Conservation (phyloP, 345 rosid genomes). For the Psidium friedrichsthalianum region DNA sequence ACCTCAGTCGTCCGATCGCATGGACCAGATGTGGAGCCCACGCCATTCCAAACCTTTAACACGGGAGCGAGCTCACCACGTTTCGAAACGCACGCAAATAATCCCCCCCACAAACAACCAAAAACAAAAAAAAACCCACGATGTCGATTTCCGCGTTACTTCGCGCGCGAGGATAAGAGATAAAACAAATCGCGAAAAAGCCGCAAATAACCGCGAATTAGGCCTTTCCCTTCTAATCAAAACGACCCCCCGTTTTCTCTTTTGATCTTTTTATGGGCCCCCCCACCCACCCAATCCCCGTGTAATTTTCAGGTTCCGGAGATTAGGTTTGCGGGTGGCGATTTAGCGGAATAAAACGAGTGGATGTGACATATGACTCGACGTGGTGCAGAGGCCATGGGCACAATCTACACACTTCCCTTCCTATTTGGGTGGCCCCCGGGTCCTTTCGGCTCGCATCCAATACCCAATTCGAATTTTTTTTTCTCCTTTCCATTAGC, state of each 20-base stretch:
- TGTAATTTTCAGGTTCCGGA: background rate
- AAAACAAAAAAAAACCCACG: too few relatives aligned
- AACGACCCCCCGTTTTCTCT: background rate
- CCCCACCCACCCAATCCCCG: too few relatives aligned
- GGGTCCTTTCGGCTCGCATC: background rate
- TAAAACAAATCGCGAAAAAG: background rate
- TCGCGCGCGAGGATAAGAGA: background rate
- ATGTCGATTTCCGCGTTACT: background rate
- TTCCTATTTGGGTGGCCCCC: background rate
- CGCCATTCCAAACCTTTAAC: background rate
- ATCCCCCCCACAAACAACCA: background rate
- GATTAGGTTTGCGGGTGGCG: background rate
- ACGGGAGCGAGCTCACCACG: background rate
- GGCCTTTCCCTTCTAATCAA: background rate
- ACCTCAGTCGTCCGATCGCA: background rate
- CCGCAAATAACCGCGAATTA: background rate
- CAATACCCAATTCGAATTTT: background rate
- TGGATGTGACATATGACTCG: background rate
- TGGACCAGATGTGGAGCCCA: background rate
- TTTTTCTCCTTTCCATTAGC: too few relatives aligned
- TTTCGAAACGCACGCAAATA: background rate
- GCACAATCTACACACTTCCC: background rate
- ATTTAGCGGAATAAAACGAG: background rate
- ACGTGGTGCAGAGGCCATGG: background rate
- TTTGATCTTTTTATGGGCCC: background rate